phyloP scores from a whole-genome alignment of 768 basidiomycete genomes.

The Leucogyrophana mollusca region DNA sequence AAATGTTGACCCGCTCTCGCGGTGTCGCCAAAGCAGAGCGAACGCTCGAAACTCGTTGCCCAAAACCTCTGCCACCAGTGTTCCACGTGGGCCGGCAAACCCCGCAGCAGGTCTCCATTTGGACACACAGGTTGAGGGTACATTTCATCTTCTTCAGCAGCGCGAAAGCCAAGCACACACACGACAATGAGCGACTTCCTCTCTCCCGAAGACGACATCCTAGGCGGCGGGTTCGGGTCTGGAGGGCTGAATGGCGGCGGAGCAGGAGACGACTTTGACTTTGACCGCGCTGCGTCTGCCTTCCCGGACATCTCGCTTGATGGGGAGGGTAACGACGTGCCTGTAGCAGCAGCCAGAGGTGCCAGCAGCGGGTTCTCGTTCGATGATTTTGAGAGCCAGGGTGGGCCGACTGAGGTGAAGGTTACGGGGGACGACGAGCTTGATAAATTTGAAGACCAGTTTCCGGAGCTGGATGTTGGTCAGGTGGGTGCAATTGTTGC shows the following conservation, averaged over 20 bases:
- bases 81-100: too few species aligned
- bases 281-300: conserved; percentile 76
- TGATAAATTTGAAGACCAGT: conserved; percentile 82
- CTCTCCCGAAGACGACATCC: not conserved
- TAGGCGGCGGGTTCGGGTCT: not conserved
- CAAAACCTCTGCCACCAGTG: too few species aligned
- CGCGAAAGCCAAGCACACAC: too few species aligned
- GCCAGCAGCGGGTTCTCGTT: conserved; percentile 57
- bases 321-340: conserved; percentile 51
- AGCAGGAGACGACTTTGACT: conserved; percentile 68
- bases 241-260: too few species aligned
- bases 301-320: conserved; percentile 86
- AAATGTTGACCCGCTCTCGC: not conserved
- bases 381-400: conserved; percentile 57
- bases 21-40: too few species aligned
- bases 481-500: conserved; percentile 35
- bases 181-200: conserved; percentile 17
- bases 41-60: too few species aligned
- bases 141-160: too few species aligned
- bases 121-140: too few species aligned
- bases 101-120: too few species aligned
- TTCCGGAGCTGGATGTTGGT: conserved; percentile 72
- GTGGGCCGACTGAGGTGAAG: conserved; percentile 55
- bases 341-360: conserved; percentile 31
- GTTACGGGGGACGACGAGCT: conserved; percentile 86